phyloP scores from a whole-genome alignment of 1,284 basidiomycete species.

The Schizophyllum amplum region DNA sequence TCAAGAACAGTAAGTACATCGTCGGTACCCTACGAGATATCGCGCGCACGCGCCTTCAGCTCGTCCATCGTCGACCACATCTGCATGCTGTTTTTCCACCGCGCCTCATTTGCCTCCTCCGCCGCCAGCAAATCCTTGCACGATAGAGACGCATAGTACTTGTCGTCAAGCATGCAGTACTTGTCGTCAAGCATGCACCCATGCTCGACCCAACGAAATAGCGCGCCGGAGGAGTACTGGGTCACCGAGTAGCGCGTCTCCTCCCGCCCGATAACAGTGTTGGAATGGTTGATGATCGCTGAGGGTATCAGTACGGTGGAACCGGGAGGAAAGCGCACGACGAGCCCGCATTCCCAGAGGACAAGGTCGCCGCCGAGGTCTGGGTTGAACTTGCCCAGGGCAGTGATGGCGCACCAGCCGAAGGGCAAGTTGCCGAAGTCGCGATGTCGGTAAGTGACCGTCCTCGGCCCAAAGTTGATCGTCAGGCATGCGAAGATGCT shows the following conservation, averaged over 20 bases:
- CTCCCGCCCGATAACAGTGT: slow-evolving; percentile 8
- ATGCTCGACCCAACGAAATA: slow-evolving; percentile 8
- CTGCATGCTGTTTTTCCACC: neutral
- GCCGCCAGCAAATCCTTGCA: neutral
- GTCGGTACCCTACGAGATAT: too few relatives aligned
- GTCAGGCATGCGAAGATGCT: slow-evolving; percentile 7
- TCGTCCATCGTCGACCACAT: too few relatives aligned
- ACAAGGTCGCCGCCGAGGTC: slow-evolving; percentile 11
- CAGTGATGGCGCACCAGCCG: slow-evolving; percentile 7
- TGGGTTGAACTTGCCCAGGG: slow-evolving; percentile 4
- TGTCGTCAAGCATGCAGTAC: too few relatives aligned
- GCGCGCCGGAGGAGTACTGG: slow-evolving; percentile 9
- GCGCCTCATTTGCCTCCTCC: neutral
- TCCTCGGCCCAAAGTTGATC: slow-evolving; percentile 11
- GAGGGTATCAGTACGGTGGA: slow-evolving; percentile 12
- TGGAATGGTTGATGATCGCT: slow-evolving; percentile 10
- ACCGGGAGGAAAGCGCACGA: slow-evolving; percentile 12
- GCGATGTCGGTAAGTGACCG: neutral
- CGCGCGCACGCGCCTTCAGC: too few relatives aligned
- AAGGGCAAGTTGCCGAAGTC: slow-evolving; percentile 5
- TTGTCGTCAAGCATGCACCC: slow-evolving; percentile 2
- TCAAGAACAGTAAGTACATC: too few relatives aligned
- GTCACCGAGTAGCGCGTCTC: slow-evolving; percentile 11
- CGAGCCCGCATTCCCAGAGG: slow-evolving; percentile 8
- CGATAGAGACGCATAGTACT: neutral